Percentiles rank a stretch among this genome's conserved stretches.
Evolutionary conservation across 257 asterid genomes (phyloP).

Genomic region (Jacaranda mimosifolia): DNA sequence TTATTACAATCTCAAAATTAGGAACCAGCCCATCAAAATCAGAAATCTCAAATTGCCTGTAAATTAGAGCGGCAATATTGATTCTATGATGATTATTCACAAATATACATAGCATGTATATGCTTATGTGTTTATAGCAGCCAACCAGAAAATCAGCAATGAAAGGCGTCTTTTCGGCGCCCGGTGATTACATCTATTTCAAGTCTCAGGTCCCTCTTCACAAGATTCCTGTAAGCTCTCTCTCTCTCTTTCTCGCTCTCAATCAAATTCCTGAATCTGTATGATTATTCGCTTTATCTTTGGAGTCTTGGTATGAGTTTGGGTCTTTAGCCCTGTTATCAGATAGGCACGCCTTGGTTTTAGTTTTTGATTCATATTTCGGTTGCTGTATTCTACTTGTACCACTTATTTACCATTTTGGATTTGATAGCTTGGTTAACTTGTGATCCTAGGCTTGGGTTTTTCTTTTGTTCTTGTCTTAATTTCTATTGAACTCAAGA

Average conservation of each 20-base stretch:
- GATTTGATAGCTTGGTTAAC: constrained; percentile 21
- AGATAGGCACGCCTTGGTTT: constrained; percentile 25
- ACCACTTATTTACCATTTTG: constrained; percentile 2
- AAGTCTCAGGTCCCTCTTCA: constrained; percentile 99
- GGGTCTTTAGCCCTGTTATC: constrained; percentile 23
- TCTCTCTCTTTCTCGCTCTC: neutral
- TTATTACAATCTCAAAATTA: neutral
- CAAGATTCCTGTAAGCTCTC: constrained; percentile 87
- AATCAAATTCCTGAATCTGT: neutral
- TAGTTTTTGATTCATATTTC: constrained; percentile 14
- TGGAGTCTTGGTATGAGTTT: constrained; percentile 33
- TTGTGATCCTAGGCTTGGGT: constrained; percentile 9
- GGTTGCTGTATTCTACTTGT: neutral
- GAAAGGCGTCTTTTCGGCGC: constrained; percentile 92
- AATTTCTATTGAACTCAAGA: constrained; percentile 25
- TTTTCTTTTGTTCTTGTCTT: neutral
- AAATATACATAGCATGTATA: constrained; percentile 1
- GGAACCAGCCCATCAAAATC: constrained; percentile 19
- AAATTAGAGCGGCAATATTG: constrained; percentile 13
- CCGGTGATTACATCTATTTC: constrained; percentile 98
- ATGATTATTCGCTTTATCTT: constrained; percentile 5
- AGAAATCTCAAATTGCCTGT: constrained; percentile 23
- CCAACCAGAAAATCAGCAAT: constrained; percentile 53
- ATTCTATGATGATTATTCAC: neutral
- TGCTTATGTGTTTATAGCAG: constrained; percentile 32